phyloP scores from a whole-genome alignment of 2,329 filamentous ascomycete genomes.

The Hypoxylon sp. region DNA sequence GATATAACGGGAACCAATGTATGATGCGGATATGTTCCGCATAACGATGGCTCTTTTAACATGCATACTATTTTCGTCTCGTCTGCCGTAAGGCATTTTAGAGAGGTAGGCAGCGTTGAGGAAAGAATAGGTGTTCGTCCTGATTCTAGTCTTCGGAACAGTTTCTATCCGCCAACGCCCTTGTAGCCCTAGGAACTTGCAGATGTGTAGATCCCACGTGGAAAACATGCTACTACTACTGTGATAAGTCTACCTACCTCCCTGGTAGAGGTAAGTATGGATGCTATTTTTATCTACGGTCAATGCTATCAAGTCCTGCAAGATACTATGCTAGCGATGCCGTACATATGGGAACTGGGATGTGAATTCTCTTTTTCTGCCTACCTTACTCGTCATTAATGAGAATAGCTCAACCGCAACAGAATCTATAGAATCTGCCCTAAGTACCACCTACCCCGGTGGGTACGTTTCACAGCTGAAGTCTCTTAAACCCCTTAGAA shows the following conservation, averaged over 20 bases:
- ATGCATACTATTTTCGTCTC: constrained; percentile 3
- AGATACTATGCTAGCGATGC: constrained; percentile 5
- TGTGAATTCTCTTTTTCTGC: neutral
- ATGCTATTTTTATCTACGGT: constrained; percentile 26
- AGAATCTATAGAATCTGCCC: neutral
- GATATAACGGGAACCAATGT: neutral
- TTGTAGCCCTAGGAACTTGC: constrained; percentile 3
- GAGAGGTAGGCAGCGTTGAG: neutral
- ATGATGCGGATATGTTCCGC: neutral
- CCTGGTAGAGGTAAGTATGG: neutral
- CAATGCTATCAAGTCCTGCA: neutral
- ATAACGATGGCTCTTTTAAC: neutral
- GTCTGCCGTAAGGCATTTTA: neutral
- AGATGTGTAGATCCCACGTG: constrained; percentile 15
- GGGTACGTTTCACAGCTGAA: neutral
- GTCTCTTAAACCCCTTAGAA: neutral
- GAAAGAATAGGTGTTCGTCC: neutral
- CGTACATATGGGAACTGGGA: constrained; percentile 7
- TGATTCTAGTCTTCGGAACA: neutral
- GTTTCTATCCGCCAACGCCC: constrained; percentile 8
- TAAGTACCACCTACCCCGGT: too few species aligned
- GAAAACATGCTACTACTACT: constrained; percentile 5
- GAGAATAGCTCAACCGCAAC: neutral
- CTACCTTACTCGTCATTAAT: neutral
- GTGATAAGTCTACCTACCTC: constrained; percentile 5